Evolutionary conservation across 2,329 filamentous ascomycete species (phyloP).

Genomic region (Cercospora berteroae): DNA sequence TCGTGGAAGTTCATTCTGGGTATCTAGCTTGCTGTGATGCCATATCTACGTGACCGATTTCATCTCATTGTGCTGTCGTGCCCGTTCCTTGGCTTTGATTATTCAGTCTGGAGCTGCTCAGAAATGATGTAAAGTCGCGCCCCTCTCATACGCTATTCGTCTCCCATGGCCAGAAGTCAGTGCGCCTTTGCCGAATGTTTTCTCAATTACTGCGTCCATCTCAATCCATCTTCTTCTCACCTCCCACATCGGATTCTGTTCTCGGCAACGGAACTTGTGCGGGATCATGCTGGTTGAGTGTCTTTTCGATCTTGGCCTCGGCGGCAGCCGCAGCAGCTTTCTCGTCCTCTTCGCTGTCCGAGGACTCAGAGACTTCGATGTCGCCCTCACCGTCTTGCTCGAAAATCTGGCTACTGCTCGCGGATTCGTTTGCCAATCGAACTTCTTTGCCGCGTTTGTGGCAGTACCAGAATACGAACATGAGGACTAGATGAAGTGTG

Average conservation of each 20-base stretch:
- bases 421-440: slow-evolving; percentile 56
- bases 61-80: neutral
- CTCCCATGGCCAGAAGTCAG: neutral
- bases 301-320: slow-evolving; percentile 21
- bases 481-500: slow-evolving; percentile 58
- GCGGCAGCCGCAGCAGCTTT: neutral
- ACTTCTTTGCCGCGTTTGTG: slow-evolving; percentile 90
- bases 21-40: neutral
- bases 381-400: slow-evolving; percentile 26
- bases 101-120: neutral
- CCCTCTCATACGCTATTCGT: neutral
- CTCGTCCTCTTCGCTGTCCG: slow-evolving; percentile 21
- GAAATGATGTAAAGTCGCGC: neutral
- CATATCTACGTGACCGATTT: neutral
- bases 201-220: neutral
- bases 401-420: slow-evolving; percentile 7
- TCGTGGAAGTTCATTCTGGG: neutral
- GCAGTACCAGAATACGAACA: slow-evolving; percentile 97
- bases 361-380: slow-evolving; percentile 21
- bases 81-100: neutral
- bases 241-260: slow-evolving; percentile 3
- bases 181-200: neutral
- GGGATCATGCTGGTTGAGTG: slow-evolving; percentile 29
- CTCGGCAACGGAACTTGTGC: slow-evolving; percentile 28
- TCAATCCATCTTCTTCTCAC: neutral